Conservation (phyloP, 2,329 filamentous ascomycete species). For the Botrytis hyacinthi region DNA sequence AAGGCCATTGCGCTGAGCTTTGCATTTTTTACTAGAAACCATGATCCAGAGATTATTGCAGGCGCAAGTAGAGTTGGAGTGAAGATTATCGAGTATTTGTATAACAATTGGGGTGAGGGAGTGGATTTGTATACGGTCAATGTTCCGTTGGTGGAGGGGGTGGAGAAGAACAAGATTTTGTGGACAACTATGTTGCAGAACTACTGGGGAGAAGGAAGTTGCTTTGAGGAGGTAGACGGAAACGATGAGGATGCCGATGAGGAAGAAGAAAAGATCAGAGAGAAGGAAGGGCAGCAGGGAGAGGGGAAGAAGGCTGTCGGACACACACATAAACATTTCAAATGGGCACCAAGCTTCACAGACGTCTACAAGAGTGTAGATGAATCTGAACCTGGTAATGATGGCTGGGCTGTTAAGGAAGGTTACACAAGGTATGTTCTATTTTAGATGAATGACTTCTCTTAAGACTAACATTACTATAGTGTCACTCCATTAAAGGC, state of each 20-base stretch:
- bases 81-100: constrained; percentile 75
- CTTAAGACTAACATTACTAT: constrained; percentile 26
- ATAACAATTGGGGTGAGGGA: constrained; percentile 67
- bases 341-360: constrained; percentile 84
- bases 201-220: constrained; percentile 79
- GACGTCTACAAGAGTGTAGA: constrained; percentile 90
- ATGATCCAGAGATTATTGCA: constrained; percentile 77
- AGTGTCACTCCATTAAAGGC: constrained; percentile 89
- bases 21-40: constrained; percentile 79
- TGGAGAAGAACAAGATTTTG: constrained; percentile 70
- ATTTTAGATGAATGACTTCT: constrained; percentile 18
- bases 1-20: constrained; percentile 81
- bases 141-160: constrained; percentile 76
- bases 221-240: constrained; percentile 77
- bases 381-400: constrained; percentile 73
- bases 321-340: constrained; percentile 83
- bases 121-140: constrained; percentile 91
- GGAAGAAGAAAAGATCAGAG: constrained; percentile 67
- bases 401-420: constrained; percentile 89
- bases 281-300: constrained; percentile 50
- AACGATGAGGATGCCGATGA: constrained; percentile 63
- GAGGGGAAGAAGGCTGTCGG: constrained; percentile 40
- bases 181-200: constrained; percentile 89
- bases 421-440: constrained; percentile 73
- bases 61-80: constrained; percentile 74